Conservation (phyloP, 2,329 filamentous ascomycete genomes). For the Coleophoma crateriformis region DNA sequence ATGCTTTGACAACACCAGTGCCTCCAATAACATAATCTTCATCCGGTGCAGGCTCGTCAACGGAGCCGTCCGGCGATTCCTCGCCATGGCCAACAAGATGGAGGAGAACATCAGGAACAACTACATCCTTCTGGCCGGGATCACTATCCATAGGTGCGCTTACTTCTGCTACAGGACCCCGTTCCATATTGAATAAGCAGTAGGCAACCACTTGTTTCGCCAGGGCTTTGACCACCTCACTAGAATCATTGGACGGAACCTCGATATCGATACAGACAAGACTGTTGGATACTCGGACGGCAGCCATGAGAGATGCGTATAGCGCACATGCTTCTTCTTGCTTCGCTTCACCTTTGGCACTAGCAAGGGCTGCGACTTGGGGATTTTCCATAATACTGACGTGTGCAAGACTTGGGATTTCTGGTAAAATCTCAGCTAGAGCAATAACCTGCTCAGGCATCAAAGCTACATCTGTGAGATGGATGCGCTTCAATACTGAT, state of each 20-base stretch:
- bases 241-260: slow-evolving; percentile 73
- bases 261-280: slow-evolving; percentile 91
- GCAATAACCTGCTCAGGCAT: slow-evolving; percentile 85
- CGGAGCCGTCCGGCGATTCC: slow-evolving; percentile 44
- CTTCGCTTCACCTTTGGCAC: slow-evolving; percentile 68
- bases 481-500: slow-evolving; percentile 71
- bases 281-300: slow-evolving; percentile 74
- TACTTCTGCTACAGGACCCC: slow-evolving; percentile 60
- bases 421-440: slow-evolving; percentile 83
- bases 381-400: slow-evolving; percentile 82
- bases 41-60: slow-evolving; percentile 68
- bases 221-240: slow-evolving; percentile 85
- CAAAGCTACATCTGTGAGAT: slow-evolving; percentile 79
- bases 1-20: slow-evolving; percentile 88
- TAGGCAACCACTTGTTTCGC: slow-evolving; percentile 95
- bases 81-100: slow-evolving; percentile 75
- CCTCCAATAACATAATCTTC: slow-evolving; percentile 95
- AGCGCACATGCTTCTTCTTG: slow-evolving; percentile 94
- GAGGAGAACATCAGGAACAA: slow-evolving; percentile 77
- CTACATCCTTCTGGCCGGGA: slow-evolving; percentile 41
- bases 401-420: slow-evolving; percentile 76
- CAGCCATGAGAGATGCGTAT: slow-evolving; percentile 86
- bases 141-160: slow-evolving; percentile 12
- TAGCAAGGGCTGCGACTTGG: slow-evolving; percentile 63
- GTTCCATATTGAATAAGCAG: slow-evolving; percentile 86